phyloP scores from a whole-genome alignment of 108 stramenopile genomes.

The Schizochytrium sp. region DNA sequence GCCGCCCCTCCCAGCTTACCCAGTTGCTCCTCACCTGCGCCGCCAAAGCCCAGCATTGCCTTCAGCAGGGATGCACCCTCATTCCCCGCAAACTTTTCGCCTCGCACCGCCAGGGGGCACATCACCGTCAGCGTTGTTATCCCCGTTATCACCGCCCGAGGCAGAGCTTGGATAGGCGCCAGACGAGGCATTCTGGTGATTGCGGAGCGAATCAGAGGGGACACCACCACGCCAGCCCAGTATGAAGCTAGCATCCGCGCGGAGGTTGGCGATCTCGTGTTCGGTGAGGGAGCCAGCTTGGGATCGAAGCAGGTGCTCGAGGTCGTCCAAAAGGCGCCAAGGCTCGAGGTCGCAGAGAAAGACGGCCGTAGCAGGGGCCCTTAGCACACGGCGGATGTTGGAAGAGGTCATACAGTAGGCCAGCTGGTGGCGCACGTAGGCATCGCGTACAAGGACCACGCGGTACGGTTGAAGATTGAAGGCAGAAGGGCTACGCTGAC shows the following conservation, averaged over 20 bases:
- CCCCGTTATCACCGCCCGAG: not conserved
- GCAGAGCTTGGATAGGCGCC: not conserved
- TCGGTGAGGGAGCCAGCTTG: conserved; percentile 57
- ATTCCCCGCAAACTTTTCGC: not conserved
- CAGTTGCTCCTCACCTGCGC: not conserved
- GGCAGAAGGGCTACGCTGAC: conserved; percentile 67
- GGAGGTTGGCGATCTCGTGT: conserved; percentile 43
- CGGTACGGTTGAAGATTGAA: conserved; percentile 72
- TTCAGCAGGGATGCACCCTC: not conserved
- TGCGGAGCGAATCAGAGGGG: not conserved
- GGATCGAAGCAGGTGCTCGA: conserved; percentile 60
- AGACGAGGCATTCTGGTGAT: conserved; percentile 26
- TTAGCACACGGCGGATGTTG: conserved; percentile 41
- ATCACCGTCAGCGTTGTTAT: too few species aligned
- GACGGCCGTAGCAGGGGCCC: conserved; percentile 68
- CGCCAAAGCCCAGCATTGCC: not conserved
- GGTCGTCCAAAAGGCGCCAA: not conserved
- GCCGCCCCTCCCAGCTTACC: conserved; percentile 10
- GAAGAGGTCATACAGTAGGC: conserved; percentile 66
- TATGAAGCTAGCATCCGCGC: conserved; percentile 34
- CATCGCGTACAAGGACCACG: conserved; percentile 66
- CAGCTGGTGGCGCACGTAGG: conserved; percentile 43
- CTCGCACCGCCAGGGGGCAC: too few species aligned
- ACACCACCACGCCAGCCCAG: not conserved
- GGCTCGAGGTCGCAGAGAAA: conserved; percentile 71